These are phyloP conservation scores for Fusarium beomiforme DNA, from an alignment of 2,329 filamentous ascomycete genomes.

Conservation along the genomic window DNA sequence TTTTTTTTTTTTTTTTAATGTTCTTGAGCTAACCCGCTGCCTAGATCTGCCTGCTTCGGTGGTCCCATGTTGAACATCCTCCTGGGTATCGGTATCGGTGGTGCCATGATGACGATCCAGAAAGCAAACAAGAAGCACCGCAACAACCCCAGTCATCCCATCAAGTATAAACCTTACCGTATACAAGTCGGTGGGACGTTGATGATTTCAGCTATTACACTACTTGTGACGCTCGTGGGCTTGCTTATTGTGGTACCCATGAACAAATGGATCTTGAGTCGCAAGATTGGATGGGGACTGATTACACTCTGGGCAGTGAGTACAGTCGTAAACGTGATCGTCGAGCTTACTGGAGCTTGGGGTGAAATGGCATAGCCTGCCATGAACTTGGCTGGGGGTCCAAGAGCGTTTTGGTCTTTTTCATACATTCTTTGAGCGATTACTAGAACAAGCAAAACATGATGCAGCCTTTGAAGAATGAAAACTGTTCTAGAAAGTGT, in stretches of 20 bases:
- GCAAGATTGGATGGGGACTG: slow-evolving; percentile 81
- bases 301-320: slow-evolving; percentile 84
- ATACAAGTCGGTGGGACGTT: slow-evolving; percentile 87
- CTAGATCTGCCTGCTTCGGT: slow-evolving; percentile 90
- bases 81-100: slow-evolving; percentile 90
- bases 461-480: background rate
- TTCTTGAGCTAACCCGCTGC: slow-evolving; percentile 6
- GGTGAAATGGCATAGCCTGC: slow-evolving; percentile 39
- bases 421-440: background rate
- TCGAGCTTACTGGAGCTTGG: slow-evolving; percentile 75
- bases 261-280: slow-evolving; percentile 87
- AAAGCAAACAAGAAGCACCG: slow-evolving; percentile 72
- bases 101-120: slow-evolving; percentile 85
- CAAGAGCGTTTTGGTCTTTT: background rate
- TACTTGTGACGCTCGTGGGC: slow-evolving; percentile 81
- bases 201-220: slow-evolving; percentile 83
- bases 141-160: slow-evolving; percentile 72
- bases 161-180: slow-evolving; percentile 79
- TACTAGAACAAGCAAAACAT: slow-evolving; percentile 1
- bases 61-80: slow-evolving; percentile 98
- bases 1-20: background rate
- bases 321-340: slow-evolving; percentile 81
- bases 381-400: background rate
- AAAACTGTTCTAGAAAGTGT: background rate
- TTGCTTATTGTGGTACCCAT: slow-evolving; percentile 83